phyloP scores from a whole-genome alignment of 768 basidiomycete genomes.

The Podaxis rugospora region DNA sequence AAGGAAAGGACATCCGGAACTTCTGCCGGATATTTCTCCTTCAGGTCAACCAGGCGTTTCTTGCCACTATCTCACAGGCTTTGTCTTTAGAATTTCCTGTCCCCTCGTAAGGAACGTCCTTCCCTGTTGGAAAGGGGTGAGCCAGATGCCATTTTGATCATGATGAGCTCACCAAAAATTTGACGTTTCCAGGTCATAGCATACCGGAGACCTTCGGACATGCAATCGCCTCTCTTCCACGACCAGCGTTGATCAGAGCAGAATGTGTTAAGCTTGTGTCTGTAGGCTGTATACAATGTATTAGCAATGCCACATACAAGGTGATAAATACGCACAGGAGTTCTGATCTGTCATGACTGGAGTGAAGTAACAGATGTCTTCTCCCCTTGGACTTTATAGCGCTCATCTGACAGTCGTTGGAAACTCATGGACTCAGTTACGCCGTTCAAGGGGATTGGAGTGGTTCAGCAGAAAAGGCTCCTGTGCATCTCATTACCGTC shows the following conservation, averaged over 20 bases:
- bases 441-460: not conserved
- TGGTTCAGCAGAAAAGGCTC: not conserved
- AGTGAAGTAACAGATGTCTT: not conserved
- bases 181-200: not conserved
- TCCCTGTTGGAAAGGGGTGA: not conserved
- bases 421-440: not conserved
- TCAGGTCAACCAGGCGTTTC: not conserved
- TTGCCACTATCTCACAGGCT: not conserved
- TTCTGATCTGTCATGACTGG: not conserved
- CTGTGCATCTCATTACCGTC: not conserved
- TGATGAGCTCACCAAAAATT: not conserved
- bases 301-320: not conserved
- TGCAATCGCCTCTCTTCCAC: not conserved
- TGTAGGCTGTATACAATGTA: not conserved
- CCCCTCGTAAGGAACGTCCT: not conserved
- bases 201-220: not conserved
- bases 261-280: conserved; percentile 1
- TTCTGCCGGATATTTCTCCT: not conserved
- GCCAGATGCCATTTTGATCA: not conserved
- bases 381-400: not conserved
- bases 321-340: not conserved
- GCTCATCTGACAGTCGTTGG: not conserved
- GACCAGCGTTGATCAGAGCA: not conserved
- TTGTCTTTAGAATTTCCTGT: not conserved
- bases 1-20: not conserved